Base-by-base conservation (phyloP, 371 early-diverging fungal genomes). In the Mucor indicus region DNA sequence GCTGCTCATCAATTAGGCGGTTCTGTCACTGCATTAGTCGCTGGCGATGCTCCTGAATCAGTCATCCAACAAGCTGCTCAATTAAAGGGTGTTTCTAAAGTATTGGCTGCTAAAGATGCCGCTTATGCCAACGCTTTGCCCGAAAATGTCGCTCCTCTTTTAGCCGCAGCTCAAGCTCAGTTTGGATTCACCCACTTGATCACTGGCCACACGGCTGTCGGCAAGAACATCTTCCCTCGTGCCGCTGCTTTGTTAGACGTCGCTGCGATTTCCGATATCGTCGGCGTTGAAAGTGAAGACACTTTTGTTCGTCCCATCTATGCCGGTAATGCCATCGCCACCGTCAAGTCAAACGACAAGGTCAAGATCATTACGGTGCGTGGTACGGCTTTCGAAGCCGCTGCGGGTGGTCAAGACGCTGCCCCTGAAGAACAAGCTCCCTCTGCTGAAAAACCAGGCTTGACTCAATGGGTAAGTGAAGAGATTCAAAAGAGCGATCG, bases 291-390 rank as follows among this genome's bases (percentile, higher is more conserved):
- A 62, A 51, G 76, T 40, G 86, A 80, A 27, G 93, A 94, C 57
- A 92, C 91, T 25, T 96, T 98, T 81, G 85, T 91, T 43, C 84
- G 97, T n/a, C 96, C 97, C 25, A 94, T 98, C 69, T 96, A 95
- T 66, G 97, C 98, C 31, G 96, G 95, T 56, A 98, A 98, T 60
- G 97, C 96, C n/a, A 86, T 96, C 67, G 94, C 94, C 36, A 95
- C 87, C 4, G 98, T 98, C 59, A 89, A 92, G 71, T 89, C 93
- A 21, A 80, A 67, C 39, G 98, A 96, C 49, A 41, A 73, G 23
- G 67, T 95, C 68, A 95, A 95, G 78, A 55, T 96, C 22, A 50
- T 98, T 45, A 95, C 98, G 32, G 87, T 98, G 38, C 88, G 98
- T 57, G 81, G 87, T 23, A 91, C 96, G 38, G 90, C 98, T 12